Percentiles rank a stretch among this genome's conserved stretches.
Conservation (phyloP, 257 asterid genomes). For the Penstemon barbatus region DNA sequence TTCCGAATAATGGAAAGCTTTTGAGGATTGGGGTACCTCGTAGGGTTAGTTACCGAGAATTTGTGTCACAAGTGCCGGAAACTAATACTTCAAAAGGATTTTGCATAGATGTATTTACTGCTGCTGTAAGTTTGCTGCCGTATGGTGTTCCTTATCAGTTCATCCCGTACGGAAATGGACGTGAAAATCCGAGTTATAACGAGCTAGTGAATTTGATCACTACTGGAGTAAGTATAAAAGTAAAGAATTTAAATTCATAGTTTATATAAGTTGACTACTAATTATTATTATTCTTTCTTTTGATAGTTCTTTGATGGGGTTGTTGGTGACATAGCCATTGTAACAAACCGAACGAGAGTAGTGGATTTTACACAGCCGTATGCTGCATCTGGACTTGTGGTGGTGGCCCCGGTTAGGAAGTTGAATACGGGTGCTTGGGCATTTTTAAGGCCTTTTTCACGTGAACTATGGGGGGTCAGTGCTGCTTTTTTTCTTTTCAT, state of each 20-base stretch:
- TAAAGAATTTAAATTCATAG: background rate
- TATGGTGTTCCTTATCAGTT: conserved; percentile 88
- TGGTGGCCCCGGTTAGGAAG: conserved; percentile 55
- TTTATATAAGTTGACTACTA: background rate
- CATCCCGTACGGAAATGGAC: conserved; percentile 79
- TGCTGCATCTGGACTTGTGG: conserved; percentile 70
- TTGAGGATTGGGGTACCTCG: conserved; percentile 84
- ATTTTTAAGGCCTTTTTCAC: conserved; percentile 65
- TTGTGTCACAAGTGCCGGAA: conserved; percentile 70
- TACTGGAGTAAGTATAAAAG: conserved; percentile 66
- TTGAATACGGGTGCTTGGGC: conserved; percentile 69
- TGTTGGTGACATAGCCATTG: conserved; percentile 60
- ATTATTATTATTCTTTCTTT: conserved; percentile 22
- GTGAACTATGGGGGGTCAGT: conserved; percentile 54
- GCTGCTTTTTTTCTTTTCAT: conserved; percentile 54
- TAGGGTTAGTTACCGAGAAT: conserved; percentile 70
- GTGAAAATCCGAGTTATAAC: conserved; percentile 62
- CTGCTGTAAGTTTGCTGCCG: conserved; percentile 82
- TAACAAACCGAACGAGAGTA: conserved; percentile 50
- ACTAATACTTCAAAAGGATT: conserved; percentile 72
- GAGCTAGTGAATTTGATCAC: conserved; percentile 62
- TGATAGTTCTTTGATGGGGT: conserved; percentile 52
- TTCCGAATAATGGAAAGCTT: conserved; percentile 77
- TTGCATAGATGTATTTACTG: conserved; percentile 82
- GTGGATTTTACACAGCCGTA: conserved; percentile 78